phyloP scores from a whole-genome alignment of 257 asterid genomes.

The Salvia splendens region DNA sequence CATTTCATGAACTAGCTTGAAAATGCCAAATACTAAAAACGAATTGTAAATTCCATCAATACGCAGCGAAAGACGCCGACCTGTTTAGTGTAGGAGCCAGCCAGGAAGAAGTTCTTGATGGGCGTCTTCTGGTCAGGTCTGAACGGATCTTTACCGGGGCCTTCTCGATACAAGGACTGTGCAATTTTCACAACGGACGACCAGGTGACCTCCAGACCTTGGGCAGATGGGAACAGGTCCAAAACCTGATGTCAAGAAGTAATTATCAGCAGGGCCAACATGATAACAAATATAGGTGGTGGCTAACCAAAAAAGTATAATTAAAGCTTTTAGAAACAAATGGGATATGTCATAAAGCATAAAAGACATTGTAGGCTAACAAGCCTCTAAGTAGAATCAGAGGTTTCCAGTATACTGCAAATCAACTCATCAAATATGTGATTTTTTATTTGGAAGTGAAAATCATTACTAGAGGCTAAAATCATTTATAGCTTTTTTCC shows the following conservation, averaged over 20 bases:
- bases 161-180: slow-evolving; percentile 94
- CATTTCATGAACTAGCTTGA: too few relatives aligned
- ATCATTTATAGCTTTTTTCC: too few relatives aligned
- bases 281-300: neutral
- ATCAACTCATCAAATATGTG: too few relatives aligned
- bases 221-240: slow-evolving; percentile 91
- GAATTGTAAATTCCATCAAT: too few relatives aligned
- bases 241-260: slow-evolving; percentile 59
- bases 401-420: too few relatives aligned
- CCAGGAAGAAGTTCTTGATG: slow-evolving; percentile 85
- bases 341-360: too few relatives aligned
- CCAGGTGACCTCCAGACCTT: slow-evolving; percentile 91
- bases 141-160: slow-evolving; percentile 96
- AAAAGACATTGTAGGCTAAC: too few relatives aligned
- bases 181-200: slow-evolving; percentile 95
- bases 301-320: neutral
- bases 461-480: too few relatives aligned
- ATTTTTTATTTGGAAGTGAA: too few relatives aligned
- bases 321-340: too few relatives aligned
- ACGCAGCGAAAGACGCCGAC: slow-evolving; percentile 31
- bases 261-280: slow-evolving; percentile 25
- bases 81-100: slow-evolving; percentile 98
- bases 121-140: slow-evolving; percentile 99
- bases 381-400: too few relatives aligned
- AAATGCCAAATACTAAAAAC: too few relatives aligned